phyloP scores from a whole-genome alignment of 2,329 filamentous ascomycete genomes.

The Hypomyces rosellus region DNA sequence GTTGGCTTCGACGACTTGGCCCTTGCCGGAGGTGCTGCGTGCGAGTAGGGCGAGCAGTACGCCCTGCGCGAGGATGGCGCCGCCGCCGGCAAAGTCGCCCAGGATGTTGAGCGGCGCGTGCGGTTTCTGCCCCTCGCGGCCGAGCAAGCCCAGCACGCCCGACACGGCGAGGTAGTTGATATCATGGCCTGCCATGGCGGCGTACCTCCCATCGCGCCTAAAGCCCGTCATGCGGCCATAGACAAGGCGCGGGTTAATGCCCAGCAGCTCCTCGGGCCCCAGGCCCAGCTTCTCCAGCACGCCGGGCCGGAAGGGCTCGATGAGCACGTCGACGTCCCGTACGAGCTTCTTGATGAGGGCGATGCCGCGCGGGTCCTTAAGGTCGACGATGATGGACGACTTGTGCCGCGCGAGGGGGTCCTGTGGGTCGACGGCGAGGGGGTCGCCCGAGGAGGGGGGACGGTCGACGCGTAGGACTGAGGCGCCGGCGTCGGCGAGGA shows the following conservation, averaged over 20 bases:
- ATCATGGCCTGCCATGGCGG: slow-evolving; percentile 85
- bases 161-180: slow-evolving; percentile 94
- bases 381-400: slow-evolving; percentile 69
- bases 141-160: slow-evolving; percentile 71
- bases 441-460: slow-evolving; percentile 40
- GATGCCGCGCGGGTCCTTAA: slow-evolving; percentile 61
- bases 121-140: slow-evolving; percentile 61
- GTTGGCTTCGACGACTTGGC: slow-evolving; percentile 90
- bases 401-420: slow-evolving; percentile 81
- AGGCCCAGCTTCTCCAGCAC: slow-evolving; percentile 82
- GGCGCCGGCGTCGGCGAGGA: slow-evolving; percentile 85
- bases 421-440: slow-evolving; percentile 33
- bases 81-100: slow-evolving; percentile 87
- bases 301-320: slow-evolving; percentile 89
- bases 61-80: slow-evolving; percentile 73
- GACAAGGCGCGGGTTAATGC: slow-evolving; percentile 67
- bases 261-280: slow-evolving; percentile 60
- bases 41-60: slow-evolving; percentile 73
- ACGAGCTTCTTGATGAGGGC: slow-evolving; percentile 59
- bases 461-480: slow-evolving; percentile 82
- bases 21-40: slow-evolving; percentile 56
- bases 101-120: slow-evolving; percentile 78
- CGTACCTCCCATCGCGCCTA: slow-evolving; percentile 77
- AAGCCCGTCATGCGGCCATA: slow-evolving; percentile 88
- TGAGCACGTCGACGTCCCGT: slow-evolving; percentile 74